Base-by-base conservation (phyloP, 2,329 filamentous ascomycete species). In the Aspergillus vadensis region DNA sequence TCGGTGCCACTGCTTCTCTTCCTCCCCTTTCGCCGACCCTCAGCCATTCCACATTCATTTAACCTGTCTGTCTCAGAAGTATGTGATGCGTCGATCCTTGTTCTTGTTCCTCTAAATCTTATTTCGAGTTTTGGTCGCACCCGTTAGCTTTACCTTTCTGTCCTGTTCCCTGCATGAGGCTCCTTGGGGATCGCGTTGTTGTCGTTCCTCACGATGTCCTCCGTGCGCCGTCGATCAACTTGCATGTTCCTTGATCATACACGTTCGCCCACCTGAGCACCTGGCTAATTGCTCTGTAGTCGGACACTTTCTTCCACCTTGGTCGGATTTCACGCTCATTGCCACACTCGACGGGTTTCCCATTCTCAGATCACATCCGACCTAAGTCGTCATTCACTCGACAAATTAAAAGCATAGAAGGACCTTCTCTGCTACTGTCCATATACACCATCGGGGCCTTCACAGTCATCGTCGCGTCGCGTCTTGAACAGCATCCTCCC, bases 181-280 rank as follows among this genome's bases (percentile, higher is more conserved):
- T 38, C 53, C 50, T 47, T 32, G 43, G 49, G 21, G 47, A 56
- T 57, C 48, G 59, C 55, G 57, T 58, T 62, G 57, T 57, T 54
- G 48, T 53, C 59, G 39, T 61, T 41, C 44, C 54, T 56, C 57
- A 58, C 48, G 21, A 63, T 63, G 57, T 36, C 23, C 38, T 44
- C 43, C 30, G 47, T 51, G 49, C 59, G 51, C 57, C 27, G 32
- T 32, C 51, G 21, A 59, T 59, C 38, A 36, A 59, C 44, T 48
- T 39, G 47, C 59, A 57, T 61, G 56, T 48, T 65, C 54, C 27
- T 52, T 62, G 53, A 55, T 61, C 57, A 59, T 49, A 43, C 36
- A 51, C 52, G 32, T 47, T 53, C 30, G 30, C 38, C 49, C 2
- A 49, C 36, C 52, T 23, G 4, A 44, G 27, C 19, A 30, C 38